Evolutionary conservation across 225 moss, liverwort and hornwort genomes (phyloP).

Genomic region (Antitrichia curtipendula): DNA sequence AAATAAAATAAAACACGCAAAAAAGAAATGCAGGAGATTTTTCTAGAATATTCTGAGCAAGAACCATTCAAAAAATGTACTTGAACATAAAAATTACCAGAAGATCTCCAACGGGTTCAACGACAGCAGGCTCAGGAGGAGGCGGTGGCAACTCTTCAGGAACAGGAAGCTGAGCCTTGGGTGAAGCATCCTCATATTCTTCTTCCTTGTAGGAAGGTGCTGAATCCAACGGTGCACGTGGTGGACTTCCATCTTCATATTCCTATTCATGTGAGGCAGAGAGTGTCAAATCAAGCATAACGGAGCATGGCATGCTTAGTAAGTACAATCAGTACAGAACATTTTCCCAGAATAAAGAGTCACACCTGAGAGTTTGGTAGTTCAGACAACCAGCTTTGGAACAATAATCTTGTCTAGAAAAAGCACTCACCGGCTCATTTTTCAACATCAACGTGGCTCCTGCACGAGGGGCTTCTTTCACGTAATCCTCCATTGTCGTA

Average conservation of each 20-base stretch:
- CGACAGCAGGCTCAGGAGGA: constrained; percentile 36
- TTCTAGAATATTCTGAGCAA: not conserved
- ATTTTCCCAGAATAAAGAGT: not conserved
- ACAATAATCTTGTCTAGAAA: not conserved
- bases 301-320: not conserved
- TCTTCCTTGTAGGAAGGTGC: constrained; percentile 60
- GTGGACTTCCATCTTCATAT: constrained; percentile 43
- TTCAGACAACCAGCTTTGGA: not conserved
- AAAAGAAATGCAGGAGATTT: not conserved
- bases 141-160: constrained; percentile 43
- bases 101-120: constrained; percentile 64
- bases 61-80: not conserved
- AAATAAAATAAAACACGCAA: not conserved
- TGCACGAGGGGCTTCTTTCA: constrained; percentile 87
- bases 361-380: not conserved
- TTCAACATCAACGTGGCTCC: constrained; percentile 44
- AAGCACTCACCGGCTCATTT: constrained; percentile 33
- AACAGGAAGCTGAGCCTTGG: constrained; percentile 41
- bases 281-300: not conserved
- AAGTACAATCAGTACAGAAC: not conserved
- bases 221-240: constrained; percentile 34
- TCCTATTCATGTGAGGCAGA: constrained; percentile 29
- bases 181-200: constrained; percentile 72
- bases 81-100: constrained; percentile 33
- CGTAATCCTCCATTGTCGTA: constrained; percentile 98